A percentile compares a stretch with the other conserved stretches of the same genome.
Conservation (phyloP, 345 rosid genomes). For the Eucalyptus erythrocorys region DNA sequence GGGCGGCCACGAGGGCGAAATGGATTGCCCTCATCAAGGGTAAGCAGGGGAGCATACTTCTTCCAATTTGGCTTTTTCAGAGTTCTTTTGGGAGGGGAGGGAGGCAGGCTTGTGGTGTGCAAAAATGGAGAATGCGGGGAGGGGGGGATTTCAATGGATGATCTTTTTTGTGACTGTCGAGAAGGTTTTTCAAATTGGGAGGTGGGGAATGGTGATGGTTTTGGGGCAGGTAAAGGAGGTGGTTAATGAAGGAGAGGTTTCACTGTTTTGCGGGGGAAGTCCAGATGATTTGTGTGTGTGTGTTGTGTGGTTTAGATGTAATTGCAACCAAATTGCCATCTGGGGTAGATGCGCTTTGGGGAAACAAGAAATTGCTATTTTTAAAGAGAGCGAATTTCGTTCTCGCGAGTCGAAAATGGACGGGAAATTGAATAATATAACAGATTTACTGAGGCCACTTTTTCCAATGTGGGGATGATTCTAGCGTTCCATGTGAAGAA, state of each 20-base stretch:
- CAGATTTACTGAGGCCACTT: not conserved
- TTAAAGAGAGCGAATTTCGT: not conserved
- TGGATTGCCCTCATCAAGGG: not conserved
- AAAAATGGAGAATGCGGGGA: not conserved
- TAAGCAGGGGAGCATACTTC: not conserved
- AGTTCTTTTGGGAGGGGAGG: not conserved
- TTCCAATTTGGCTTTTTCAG: not conserved
- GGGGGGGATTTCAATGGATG: not conserved
- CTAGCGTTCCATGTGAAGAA: not conserved
- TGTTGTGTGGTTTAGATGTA: constrained; percentile 7
- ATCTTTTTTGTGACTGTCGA: too few species aligned
- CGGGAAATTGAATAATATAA: not conserved
- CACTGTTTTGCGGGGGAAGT: constrained; percentile 8
- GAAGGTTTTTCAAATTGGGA: not conserved
- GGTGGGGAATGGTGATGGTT: not conserved
- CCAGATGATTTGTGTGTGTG: not conserved
- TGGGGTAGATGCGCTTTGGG: not conserved
- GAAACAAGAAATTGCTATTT: not conserved
- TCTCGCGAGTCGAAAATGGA: not conserved
- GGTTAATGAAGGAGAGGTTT: not conserved
- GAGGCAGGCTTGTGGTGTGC: not conserved
- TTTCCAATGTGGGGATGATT: not conserved
- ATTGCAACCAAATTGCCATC: not conserved
- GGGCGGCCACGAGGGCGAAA: not conserved
- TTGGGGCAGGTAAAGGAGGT: not conserved